phyloP scores from a whole-genome alignment of 257 asterid genomes.

The Rauvolfia tetraphylla region DNA sequence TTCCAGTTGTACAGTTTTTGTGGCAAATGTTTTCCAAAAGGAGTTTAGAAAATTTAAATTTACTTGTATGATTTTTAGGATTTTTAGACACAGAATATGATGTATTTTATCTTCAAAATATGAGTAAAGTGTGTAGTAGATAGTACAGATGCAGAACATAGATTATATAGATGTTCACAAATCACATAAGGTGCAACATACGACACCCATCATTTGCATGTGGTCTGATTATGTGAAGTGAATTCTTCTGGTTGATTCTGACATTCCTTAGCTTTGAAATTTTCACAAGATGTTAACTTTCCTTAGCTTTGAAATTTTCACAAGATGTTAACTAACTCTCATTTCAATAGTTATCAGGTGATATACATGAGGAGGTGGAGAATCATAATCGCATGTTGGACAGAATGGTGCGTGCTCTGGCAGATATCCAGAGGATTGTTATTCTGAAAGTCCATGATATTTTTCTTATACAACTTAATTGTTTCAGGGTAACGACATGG shows the following conservation, averaged over 20 bases:
- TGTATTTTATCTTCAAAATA: background rate
- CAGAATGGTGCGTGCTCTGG: slow-evolving; percentile 58
- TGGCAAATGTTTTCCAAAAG: background rate
- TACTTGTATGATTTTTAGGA: background rate
- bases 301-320: background rate
- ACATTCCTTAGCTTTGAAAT: background rate
- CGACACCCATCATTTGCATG: background rate
- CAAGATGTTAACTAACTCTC: background rate
- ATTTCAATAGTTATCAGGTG: slow-evolving; percentile 71
- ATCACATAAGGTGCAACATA: background rate
- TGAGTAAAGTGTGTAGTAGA: background rate
- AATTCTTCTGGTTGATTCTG: background rate
- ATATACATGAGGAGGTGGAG: slow-evolving; percentile 90
- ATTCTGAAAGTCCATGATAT: background rate
- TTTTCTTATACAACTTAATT: background rate
- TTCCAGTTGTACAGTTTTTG: background rate
- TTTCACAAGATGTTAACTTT: background rate
- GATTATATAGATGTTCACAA: background rate
- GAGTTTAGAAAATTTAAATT: background rate
- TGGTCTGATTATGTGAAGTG: background rate
- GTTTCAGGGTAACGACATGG: slow-evolving; percentile 87
- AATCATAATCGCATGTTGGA: slow-evolving; percentile 76
- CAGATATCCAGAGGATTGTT: background rate
- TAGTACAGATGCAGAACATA: background rate
- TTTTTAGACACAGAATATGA: background rate